phyloP scores from a whole-genome alignment of 129 eudicot species.

The Flaveria sonorensis region DNA sequence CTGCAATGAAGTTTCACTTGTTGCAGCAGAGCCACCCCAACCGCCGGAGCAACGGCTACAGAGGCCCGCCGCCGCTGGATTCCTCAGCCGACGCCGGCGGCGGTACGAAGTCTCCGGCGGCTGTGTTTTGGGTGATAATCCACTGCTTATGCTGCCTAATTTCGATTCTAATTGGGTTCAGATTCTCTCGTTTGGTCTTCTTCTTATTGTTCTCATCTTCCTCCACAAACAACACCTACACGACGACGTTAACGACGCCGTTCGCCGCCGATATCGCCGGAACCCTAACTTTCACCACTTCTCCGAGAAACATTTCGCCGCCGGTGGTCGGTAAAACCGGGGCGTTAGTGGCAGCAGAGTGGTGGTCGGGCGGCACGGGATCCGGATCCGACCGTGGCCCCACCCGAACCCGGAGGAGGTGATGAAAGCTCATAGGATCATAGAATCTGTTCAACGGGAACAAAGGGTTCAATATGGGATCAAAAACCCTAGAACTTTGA shows the following conservation, averaged over 20 bases:
- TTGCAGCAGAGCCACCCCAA: conserved; percentile 23
- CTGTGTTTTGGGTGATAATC: conserved; percentile 54
- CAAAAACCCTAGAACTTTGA: conserved; percentile 65
- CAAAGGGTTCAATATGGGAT: conserved; percentile 80
- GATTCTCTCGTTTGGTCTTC: conserved; percentile 73
- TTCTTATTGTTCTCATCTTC: conserved; percentile 59
- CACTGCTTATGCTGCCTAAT: conserved; percentile 70
- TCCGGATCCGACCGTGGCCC: conserved; percentile 91
- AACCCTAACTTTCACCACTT: conserved; percentile 36
- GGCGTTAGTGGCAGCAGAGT: conserved; percentile 48
- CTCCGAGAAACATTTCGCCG: conserved; percentile 20
- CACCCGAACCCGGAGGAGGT: conserved; percentile 87
- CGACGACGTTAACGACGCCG: conserved; percentile 43
- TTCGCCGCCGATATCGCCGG: conserved; percentile 36
- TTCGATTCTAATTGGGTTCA: conserved; percentile 67
- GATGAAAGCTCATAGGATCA: conserved; percentile 76
- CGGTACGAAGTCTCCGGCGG: conserved; percentile 45
- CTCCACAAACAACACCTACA: conserved; percentile 34
- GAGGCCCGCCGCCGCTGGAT: conserved; percentile 46
- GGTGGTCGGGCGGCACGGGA: conserved; percentile 96
- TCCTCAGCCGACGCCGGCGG: conserved; percentile 36
- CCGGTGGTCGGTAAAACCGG: conserved; percentile 21
- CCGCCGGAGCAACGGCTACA: conserved; percentile 37
- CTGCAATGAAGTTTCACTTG: conserved; percentile 57
- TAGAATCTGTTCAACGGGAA: conserved; percentile 81